Conservation (phyloP, 2,329 filamentous ascomycete genomes). For the Claviceps sp. region DNA sequence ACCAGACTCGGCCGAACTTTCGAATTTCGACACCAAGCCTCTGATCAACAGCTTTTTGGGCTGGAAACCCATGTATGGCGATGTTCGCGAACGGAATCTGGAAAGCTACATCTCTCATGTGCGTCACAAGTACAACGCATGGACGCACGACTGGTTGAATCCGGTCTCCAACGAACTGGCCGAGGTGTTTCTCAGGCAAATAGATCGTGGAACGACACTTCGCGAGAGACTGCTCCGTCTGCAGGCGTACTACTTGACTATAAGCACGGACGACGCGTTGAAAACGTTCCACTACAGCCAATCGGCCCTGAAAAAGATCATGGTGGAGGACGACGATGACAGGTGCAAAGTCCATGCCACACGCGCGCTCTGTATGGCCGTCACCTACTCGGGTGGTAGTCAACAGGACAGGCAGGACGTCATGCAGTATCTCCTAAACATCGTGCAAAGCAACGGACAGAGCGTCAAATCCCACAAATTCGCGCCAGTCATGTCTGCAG, state of each 20-base stretch:
- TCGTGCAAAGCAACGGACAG: constrained; percentile 67
- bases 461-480: constrained; percentile 59
- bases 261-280: constrained; percentile 51
- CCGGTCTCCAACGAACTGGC: constrained; percentile 40
- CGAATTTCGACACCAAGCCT: constrained; percentile 43
- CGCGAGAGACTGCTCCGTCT: constrained; percentile 58
- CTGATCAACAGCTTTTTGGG: constrained; percentile 58
- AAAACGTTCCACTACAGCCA: constrained; percentile 19
- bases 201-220: constrained; percentile 54
- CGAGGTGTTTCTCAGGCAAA: constrained; percentile 56
- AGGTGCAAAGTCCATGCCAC: constrained; percentile 56
- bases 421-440: constrained; percentile 63
- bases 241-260: constrained; percentile 57
- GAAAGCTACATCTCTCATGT: constrained; percentile 33
- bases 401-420: constrained; percentile 55
- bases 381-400: constrained; percentile 62
- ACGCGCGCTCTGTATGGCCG: constrained; percentile 57
- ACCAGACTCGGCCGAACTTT: no score
- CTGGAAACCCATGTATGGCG: constrained; percentile 64
- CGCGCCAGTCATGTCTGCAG: constrained; percentile 56
- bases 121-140: constrained; percentile 27
- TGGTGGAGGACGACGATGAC: constrained; percentile 44
- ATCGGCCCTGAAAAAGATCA: constrained; percentile 20
- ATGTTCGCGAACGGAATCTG: constrained; percentile 45
- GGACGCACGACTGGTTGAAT: constrained; percentile 33